phyloP scores from a whole-genome alignment of 257 asterid genomes.

The Solanum pennellii region DNA sequence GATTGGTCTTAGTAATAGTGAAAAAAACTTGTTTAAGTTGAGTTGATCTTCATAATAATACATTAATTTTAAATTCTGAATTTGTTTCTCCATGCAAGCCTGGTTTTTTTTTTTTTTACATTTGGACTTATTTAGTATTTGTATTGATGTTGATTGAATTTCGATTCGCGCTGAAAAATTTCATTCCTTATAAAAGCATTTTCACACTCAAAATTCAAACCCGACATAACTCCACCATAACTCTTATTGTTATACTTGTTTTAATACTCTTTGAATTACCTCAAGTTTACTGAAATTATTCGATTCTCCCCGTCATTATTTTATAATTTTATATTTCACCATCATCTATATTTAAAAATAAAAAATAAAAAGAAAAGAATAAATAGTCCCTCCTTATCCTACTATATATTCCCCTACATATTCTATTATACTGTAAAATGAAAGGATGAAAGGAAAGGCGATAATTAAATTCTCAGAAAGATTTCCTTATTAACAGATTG shows the following conservation, averaged over 20 bases:
- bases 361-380: too few relatives aligned
- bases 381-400: background rate
- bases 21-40: too few relatives aligned
- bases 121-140: background rate
- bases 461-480: too few relatives aligned
- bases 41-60: background rate
- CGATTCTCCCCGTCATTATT: background rate
- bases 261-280: background rate
- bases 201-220: too few relatives aligned
- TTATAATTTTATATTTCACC: too few relatives aligned
- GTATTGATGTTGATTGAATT: background rate
- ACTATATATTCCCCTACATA: too few relatives aligned
- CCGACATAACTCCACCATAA: background rate
- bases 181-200: accelerated
- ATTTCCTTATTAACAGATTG: too few relatives aligned
- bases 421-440: too few relatives aligned
- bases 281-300: background rate
- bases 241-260: background rate
- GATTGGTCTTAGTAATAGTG: too few relatives aligned
- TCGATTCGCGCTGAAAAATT: accelerated
- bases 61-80: background rate
- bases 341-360: background rate
- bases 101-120: background rate
- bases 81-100: background rate
- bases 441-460: too few relatives aligned